Evolutionary conservation across 2,329 filamentous ascomycete species (phyloP), one percentile per base, ranked within the genome.

Genomic region (Fusarium phyllophilum): DNA sequence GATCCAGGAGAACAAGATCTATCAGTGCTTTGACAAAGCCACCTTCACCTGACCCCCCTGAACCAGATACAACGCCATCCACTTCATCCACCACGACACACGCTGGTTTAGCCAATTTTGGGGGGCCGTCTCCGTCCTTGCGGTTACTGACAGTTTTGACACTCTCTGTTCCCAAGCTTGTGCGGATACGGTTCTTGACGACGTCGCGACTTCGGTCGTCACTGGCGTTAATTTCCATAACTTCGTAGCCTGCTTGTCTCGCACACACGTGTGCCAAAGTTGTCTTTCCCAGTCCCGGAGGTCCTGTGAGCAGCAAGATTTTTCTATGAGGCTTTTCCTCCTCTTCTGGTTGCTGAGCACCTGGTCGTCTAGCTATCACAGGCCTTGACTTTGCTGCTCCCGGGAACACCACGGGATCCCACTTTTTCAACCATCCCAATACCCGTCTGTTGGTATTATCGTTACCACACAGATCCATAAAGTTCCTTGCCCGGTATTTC

Each of bases 1-100:
- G 94, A 78, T 98, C 96, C 17, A 94, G 85, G 52, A 93, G 86
- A 51, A 98, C 92, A 8, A 99, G 87, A 77, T 99, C 96, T 71
- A 99, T 96, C 68, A 99, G 84, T 4, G 96, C 96, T 80, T 95
- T 97, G 82, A 99, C 91, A 75, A 99, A 99, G 0, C 96, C 96
- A 58, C 96, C 96, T 80, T 99, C 96, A 42, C 95, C 93, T 34
- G 92, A 91, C 31, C 85, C 88, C 10, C 93, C 92, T 56, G 92
- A 91, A 17, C 96, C 95, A 29, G 93, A 88, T 6, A 97, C 94
- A 1, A 97, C 96, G 45, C 96, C 96, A 79, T 99, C 96, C 2
- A 98, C 96, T 83, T 99, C 96, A 78, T 99, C 96, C 2, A 99
- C 94, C 5, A 99, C 89, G 8, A 99, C 93, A 76, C 96, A 99